phyloP scores from a whole-genome alignment of 345 rosid genomes.

The Leavenworthia alabamica region DNA sequence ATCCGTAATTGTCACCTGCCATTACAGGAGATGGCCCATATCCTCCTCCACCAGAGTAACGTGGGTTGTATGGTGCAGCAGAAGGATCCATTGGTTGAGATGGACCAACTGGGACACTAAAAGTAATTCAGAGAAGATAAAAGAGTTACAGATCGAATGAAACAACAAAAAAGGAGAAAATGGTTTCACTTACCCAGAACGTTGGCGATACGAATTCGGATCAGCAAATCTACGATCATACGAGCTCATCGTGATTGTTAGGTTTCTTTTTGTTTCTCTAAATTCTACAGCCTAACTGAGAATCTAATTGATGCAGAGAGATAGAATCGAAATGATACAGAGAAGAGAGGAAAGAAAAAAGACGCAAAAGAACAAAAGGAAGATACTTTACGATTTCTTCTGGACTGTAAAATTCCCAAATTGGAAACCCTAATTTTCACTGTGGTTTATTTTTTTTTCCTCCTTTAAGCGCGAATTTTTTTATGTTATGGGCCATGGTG shows the following conservation, averaged over 20 bases:
- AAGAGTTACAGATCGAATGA: not conserved
- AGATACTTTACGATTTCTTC: not conserved
- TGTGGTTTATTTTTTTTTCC: too few species aligned
- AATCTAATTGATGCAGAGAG: constrained; percentile 4
- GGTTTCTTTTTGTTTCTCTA: not conserved
- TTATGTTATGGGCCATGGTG: too few species aligned
- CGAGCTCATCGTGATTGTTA: constrained; percentile 40
- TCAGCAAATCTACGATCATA: constrained; percentile 66
- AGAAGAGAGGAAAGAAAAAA: not conserved
- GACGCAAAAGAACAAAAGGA: not conserved
- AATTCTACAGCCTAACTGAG: not conserved
- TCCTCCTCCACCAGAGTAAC: constrained; percentile 38
- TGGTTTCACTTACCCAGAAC: constrained; percentile 53
- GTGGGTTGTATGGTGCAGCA: constrained; percentile 32
- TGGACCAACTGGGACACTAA: constrained; percentile 48
- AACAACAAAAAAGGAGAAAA: not conserved
- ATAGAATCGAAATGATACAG: constrained; percentile 6
- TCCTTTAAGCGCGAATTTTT: too few species aligned
- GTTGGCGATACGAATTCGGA: constrained; percentile 75
- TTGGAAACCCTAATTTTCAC: too few species aligned
- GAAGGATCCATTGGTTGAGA: constrained; percentile 33
- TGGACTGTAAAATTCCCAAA: too few species aligned
- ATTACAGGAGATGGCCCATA: constrained; percentile 36
- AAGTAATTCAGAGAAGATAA: not conserved
- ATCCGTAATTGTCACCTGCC: constrained; percentile 31